Conservation (phyloP, 2,329 filamentous ascomycete species). For the Fusarium sp. region DNA sequence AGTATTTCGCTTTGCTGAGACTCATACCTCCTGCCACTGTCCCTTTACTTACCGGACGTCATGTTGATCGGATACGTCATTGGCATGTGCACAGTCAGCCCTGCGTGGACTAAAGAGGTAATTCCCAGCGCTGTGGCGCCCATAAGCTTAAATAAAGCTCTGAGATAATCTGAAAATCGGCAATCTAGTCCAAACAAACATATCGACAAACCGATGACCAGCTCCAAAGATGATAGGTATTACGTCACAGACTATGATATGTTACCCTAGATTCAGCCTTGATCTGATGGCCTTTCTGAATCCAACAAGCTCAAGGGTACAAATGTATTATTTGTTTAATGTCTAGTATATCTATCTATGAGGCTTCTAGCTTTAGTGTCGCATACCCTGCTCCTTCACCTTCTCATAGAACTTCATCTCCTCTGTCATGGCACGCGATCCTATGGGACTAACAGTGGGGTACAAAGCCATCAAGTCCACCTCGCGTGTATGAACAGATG, state of each 20-base stretch:
- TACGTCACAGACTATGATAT: no score
- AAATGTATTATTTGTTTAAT: not conserved
- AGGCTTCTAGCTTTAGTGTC: not conserved
- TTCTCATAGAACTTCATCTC: not conserved
- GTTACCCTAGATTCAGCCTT: no score
- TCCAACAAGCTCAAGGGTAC: not conserved
- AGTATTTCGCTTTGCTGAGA: not conserved
- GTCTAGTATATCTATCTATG: not conserved
- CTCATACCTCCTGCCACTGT: accelerated
- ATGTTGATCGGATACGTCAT: not conserved
- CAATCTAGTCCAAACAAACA: no score
- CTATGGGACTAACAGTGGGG: not conserved
- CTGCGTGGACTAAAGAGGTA: not conserved
- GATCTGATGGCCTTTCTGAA: no score
- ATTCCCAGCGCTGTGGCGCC: not conserved
- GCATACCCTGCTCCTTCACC: not conserved
- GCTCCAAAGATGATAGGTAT: no score
- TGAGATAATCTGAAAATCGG: no score
- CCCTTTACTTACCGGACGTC: not conserved
- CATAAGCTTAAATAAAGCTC: not conserved
- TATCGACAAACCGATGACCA: no score
- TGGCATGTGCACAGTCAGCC: not conserved
- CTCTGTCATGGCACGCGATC: not conserved
- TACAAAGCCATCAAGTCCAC: not conserved
- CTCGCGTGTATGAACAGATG: not conserved